These are phyloP conservation scores for Cymbopogon citratus DNA, from an alignment of 176 grass and related monocot genomes.

Conservation along the genomic window DNA sequence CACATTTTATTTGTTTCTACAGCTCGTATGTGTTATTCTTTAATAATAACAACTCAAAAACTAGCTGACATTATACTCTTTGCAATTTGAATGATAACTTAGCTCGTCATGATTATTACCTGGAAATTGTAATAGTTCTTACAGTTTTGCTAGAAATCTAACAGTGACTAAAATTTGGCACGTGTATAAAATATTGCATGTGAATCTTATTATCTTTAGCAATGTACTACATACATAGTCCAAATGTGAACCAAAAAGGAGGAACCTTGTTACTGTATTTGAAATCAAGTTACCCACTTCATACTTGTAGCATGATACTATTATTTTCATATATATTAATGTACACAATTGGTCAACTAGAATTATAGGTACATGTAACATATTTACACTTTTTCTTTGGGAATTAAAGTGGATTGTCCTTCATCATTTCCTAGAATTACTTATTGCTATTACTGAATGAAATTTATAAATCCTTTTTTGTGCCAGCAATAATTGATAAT, in stretches of 20 bases:
- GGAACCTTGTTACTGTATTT: neutral
- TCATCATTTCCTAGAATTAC: conserved; percentile 11
- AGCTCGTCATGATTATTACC: neutral
- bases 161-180: neutral
- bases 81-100: neutral
- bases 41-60: neutral
- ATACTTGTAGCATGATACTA: neutral
- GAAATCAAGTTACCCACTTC: neutral
- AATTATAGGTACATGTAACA: conserved; percentile 3
- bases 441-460: conserved; percentile 31
- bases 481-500: conserved; percentile 67
- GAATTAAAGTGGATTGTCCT: conserved; percentile 35
- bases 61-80: neutral
- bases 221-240: neutral
- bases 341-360: neutral
- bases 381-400: conserved; percentile 19
- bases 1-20: neutral
- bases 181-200: neutral
- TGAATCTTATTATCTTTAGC: neutral
- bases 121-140: neutral
- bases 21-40: neutral
- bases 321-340: conserved; percentile 1
- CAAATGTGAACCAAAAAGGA: neutral
- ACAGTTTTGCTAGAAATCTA: neutral
- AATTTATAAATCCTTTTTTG: conserved; percentile 34